A percentile compares a stretch with the other conserved stretches of the same genome.
These are phyloP conservation scores for Paramecium octaurelia DNA, from an alignment of 73 alveolate species.

Conservation along the genomic window DNA sequence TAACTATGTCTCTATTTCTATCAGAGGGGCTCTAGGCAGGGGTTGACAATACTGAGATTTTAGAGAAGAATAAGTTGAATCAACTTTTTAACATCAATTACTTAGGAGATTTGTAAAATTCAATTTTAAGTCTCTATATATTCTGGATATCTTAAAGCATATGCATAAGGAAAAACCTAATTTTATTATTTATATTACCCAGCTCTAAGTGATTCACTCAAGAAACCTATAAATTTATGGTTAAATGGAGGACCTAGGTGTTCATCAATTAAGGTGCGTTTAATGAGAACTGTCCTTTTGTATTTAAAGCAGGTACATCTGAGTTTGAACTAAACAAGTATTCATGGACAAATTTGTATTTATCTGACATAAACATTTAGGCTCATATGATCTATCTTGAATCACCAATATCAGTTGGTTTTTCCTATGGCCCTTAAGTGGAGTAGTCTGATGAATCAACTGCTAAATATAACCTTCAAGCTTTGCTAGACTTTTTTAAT, in stretches of 20 bases:
- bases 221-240: constrained; percentile 86
- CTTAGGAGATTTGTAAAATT: neutral
- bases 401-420: constrained; percentile 98
- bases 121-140: neutral
- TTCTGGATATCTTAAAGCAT: neutral
- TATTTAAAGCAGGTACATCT: constrained; percentile 45
- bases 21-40: neutral
- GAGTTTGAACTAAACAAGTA: constrained; percentile 44
- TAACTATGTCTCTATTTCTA: neutral
- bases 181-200: constrained; percentile 3
- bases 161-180: neutral
- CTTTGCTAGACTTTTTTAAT: constrained; percentile 65
- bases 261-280: constrained; percentile 83
- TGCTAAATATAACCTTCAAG: constrained; percentile 71
- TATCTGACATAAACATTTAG: neutral
- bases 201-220: neutral
- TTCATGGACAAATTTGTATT: constrained; percentile 84
- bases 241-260: constrained; percentile 97
- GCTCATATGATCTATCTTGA: constrained; percentile 93
- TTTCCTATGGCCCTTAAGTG: constrained; percentile 63
- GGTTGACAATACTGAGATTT: neutral
- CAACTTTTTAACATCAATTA: neutral
- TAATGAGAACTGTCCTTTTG: constrained; percentile 89
- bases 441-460: constrained; percentile 67
- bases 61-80: neutral